These are phyloP conservation scores for Trametopsis cervina DNA, from an alignment of 768 basidiomycete genomes.

Conservation along the genomic window DNA sequence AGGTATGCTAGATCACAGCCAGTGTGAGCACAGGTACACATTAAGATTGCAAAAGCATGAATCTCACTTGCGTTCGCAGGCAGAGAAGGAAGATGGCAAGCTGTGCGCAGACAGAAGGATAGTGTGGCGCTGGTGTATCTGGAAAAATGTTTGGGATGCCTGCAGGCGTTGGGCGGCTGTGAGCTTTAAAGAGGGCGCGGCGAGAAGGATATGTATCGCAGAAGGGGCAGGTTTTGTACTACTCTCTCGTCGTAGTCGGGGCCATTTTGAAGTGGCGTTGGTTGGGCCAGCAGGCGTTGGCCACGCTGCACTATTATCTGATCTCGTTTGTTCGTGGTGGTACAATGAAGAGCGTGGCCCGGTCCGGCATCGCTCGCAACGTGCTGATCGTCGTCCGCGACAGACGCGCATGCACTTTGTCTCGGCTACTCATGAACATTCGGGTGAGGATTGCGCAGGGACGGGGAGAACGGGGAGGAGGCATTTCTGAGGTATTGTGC, in stretches of 20 bases:
- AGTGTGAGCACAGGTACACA: neutral
- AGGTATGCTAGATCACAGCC: neutral
- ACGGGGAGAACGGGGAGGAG: too few relatives aligned
- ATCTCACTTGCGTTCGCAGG: too few relatives aligned
- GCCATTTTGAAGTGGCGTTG: slow-evolving; percentile 5
- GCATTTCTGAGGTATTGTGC: too few relatives aligned
- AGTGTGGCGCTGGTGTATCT: neutral
- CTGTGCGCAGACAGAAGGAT: neutral
- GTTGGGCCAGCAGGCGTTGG: slow-evolving; percentile 2
- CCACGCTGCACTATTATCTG: slow-evolving; percentile 12
- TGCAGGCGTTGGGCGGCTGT: neutral
- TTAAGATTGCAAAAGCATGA: too few relatives aligned
- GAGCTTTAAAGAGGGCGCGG: neutral
- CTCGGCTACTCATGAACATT: too few relatives aligned
- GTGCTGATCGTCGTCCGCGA: neutral
- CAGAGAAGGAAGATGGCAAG: neutral
- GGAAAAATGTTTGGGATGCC: neutral
- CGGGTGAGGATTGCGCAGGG: too few relatives aligned
- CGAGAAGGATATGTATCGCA: neutral
- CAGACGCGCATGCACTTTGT: too few relatives aligned
- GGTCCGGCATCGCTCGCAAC: neutral
- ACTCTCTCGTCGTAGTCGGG: slow-evolving; percentile 1
- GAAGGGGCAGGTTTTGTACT: neutral
- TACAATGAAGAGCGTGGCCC: neutral
- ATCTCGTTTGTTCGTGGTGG: slow-evolving; percentile 1